Evolutionary conservation across 1,284 basidiomycete species (phyloP).

Genomic region (Cutaneotrichosporon sp.): DNA sequence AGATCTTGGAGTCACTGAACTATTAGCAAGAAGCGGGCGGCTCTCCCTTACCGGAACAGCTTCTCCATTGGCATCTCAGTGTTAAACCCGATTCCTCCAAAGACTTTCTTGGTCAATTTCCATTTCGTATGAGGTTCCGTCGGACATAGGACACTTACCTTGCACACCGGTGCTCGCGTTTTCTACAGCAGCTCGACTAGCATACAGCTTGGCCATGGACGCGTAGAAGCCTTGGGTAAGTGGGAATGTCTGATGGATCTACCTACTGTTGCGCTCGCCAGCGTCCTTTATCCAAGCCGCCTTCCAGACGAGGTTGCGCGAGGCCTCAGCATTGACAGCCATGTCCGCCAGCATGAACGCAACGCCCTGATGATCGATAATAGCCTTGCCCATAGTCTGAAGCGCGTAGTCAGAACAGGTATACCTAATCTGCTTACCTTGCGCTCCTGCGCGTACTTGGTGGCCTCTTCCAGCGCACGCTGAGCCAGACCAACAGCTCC

Average conservation of each 20-base stretch:
- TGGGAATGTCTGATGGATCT: no score
- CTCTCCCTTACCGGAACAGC: slow-evolving; percentile 49
- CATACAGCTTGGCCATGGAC: slow-evolving; percentile 55
- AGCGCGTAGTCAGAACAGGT: neutral
- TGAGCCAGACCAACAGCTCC: slow-evolving; percentile 56
- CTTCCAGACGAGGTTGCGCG: slow-evolving; percentile 53
- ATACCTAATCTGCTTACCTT: slow-evolving; percentile 30
- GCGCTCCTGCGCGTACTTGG: slow-evolving; percentile 54
- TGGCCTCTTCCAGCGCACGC: slow-evolving; percentile 54
- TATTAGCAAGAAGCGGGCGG: neutral
- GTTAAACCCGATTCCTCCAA: slow-evolving; percentile 54
- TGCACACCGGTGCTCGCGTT: slow-evolving; percentile 54
- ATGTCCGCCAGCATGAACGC: slow-evolving; percentile 57
- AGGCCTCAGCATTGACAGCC: slow-evolving; percentile 53
- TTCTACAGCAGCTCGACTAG: slow-evolving; percentile 49
- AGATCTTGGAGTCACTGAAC: slow-evolving; percentile 50
- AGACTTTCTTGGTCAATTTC: slow-evolving; percentile 26
- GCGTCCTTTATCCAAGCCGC: slow-evolving; percentile 53
- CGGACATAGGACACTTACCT: slow-evolving; percentile 22
- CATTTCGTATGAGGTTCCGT: no score
- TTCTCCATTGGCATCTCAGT: slow-evolving; percentile 56
- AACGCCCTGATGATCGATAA: slow-evolving; percentile 56
- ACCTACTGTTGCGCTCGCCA: slow-evolving; percentile 50
- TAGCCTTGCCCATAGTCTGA: slow-evolving; percentile 56
- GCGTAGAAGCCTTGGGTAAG: slow-evolving; percentile 52